Evolutionary conservation across 306 rosid species (phyloP).

Genomic region (Chamaecrista fasciculata): DNA sequence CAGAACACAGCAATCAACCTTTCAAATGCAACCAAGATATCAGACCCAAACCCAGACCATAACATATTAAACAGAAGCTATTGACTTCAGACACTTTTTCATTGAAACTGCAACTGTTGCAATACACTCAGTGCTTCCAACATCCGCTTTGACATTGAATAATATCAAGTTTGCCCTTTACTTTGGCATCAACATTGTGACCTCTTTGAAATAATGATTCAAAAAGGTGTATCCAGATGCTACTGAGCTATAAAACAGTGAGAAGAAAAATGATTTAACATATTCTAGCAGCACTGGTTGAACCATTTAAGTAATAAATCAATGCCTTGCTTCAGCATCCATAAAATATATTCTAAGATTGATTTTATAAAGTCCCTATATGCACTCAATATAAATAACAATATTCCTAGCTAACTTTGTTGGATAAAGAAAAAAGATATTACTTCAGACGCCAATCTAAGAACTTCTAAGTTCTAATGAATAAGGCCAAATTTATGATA

Average conservation of each 20-base stretch:
- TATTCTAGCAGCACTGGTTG: neutral
- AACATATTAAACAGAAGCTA: constrained; percentile 7
- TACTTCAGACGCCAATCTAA: neutral
- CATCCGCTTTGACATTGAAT: constrained; percentile 46
- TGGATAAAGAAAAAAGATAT: constrained; percentile 1
- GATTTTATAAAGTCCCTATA: constrained; percentile 25
- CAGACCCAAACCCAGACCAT: neutral
- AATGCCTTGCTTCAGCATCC: constrained; percentile 21
- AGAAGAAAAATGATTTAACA: constrained; percentile 14
- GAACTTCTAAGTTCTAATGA: neutral
- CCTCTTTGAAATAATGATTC: constrained; percentile 75
- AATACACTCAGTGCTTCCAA: constrained; percentile 49
- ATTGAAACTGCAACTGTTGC: constrained; percentile 51
- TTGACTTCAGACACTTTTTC: neutral
- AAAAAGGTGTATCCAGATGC: constrained; percentile 91
- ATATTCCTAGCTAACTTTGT: neutral
- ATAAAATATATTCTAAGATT: constrained; percentile 5
- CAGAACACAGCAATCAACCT: constrained; percentile 14
- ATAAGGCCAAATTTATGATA: neutral
- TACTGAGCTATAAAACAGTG: constrained; percentile 22
- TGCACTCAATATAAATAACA: constrained; percentile 29
- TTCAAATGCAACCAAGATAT: neutral
- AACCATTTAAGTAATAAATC: constrained; percentile 5
- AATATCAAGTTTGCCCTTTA: constrained; percentile 53
- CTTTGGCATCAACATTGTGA: constrained; percentile 74